Evolutionary conservation across 192 early-diverging fungal genomes (phyloP).

Genomic region (Piromyces sp.): DNA sequence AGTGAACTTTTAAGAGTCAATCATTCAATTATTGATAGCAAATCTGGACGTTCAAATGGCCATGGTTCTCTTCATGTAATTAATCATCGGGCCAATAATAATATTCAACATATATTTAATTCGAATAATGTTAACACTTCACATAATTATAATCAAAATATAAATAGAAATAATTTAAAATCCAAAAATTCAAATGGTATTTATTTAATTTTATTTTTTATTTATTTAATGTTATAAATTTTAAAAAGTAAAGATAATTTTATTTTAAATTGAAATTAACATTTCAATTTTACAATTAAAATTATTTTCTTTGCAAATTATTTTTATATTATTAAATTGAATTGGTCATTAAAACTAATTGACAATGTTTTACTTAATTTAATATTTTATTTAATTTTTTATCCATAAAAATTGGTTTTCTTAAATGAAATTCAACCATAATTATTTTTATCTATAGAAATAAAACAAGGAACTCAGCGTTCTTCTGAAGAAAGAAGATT

Average conservation of each 20-base stretch:
- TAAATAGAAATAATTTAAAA: neutral
- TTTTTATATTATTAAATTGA: no score
- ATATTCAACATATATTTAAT: neutral
- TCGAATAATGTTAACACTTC: neutral
- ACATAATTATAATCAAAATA: neutral
- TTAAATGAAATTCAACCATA: no score
- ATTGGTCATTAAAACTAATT: no score
- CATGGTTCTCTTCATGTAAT: neutral
- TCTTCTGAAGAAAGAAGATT: slow-evolving; percentile 14
- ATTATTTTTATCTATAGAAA: neutral
- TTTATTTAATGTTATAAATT: no score
- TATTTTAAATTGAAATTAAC: no score
- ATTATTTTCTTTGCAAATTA: no score
- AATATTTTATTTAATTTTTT: no score
- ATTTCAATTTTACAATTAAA: no score
- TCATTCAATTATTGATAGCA: neutral
- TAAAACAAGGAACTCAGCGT: neutral
- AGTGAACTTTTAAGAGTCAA: neutral
- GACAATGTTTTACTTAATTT: no score
- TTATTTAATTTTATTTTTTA: no score
- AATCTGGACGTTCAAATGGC: neutral
- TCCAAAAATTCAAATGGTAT: neutral
- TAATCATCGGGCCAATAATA: neutral
- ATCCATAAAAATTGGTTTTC: no score
- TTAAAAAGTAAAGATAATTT: no score